These are phyloP conservation scores for Mycena chlorophos DNA, from an alignment of 768 basidiomycete genomes.

Conservation along the genomic window DNA sequence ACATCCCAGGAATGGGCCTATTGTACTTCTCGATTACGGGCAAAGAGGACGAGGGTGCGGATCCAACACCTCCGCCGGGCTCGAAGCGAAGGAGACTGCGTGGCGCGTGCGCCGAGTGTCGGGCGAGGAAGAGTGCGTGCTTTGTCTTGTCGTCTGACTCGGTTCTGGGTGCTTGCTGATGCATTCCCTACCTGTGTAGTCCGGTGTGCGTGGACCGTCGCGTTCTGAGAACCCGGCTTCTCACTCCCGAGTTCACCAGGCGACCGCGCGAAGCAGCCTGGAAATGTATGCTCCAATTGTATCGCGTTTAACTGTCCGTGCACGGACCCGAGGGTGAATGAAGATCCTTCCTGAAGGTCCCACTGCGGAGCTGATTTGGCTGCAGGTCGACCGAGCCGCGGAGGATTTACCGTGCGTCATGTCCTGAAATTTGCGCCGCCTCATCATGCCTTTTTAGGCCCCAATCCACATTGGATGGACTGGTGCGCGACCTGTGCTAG, in stretches of 20 bases:
- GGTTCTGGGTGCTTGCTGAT: not conserved
- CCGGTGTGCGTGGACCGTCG: conserved; percentile 7
- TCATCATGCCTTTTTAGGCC: no score
- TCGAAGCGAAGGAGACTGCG: conserved; percentile 17
- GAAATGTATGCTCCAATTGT: conserved; percentile 47
- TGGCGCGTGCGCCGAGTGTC: conserved; percentile 16
- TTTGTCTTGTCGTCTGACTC: not conserved
- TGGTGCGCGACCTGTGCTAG: no score
- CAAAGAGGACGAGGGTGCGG: not conserved
- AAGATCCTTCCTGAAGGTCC: not conserved
- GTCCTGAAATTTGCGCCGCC: no score
- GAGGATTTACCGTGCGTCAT: no score
- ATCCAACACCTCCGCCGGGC: conserved; percentile 7
- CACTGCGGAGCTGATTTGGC: no score
- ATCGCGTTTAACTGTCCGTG: conserved; percentile 44
- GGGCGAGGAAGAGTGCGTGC: conserved; percentile 6
- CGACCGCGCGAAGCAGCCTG: conserved; percentile 48
- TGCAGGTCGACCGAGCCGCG: no score
- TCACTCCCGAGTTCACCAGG: conserved; percentile 24
- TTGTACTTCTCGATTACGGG: conserved; percentile 12
- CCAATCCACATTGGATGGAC: no score
- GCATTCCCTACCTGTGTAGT: not conserved
- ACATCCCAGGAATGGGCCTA: conserved; percentile 8
- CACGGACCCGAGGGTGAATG: conserved; percentile 21
- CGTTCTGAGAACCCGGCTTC: not conserved